Percentiles rank a stretch among this genome's conserved stretches.
These are phyloP conservation scores for Candida coleopterorum DNA, from an alignment of 805 yeast genomes.

Conservation along the genomic window DNA sequence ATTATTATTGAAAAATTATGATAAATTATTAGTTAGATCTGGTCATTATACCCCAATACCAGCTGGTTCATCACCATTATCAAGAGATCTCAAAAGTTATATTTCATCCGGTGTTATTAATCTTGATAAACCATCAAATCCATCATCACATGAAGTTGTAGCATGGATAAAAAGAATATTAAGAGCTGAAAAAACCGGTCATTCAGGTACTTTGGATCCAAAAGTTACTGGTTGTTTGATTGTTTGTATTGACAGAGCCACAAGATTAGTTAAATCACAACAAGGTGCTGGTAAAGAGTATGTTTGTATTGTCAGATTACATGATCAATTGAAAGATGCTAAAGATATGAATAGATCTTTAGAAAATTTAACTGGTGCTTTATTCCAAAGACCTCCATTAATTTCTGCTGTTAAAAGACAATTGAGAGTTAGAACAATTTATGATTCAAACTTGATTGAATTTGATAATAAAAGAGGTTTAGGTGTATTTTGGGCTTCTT, in stretches of 20 bases:
- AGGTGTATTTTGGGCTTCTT: constrained; percentile 99
- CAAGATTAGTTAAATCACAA: constrained; percentile 95
- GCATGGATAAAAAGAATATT: constrained; percentile 98
- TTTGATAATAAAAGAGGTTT: constrained; percentile 95
- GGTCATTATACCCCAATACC: constrained; percentile 98
- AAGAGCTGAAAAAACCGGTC: constrained; percentile 97
- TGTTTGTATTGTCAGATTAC: constrained; percentile 94
- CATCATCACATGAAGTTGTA: constrained; percentile 98
- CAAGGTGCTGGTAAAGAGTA: constrained; percentile 99
- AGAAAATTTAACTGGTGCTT: constrained; percentile 96
- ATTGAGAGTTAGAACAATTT: constrained; percentile 95
- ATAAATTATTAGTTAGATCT: constrained; percentile 88
- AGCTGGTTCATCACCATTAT: constrained; percentile 88
- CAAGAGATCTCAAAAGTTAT: constrained; percentile 88
- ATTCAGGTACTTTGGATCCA: constrained; percentile 98
- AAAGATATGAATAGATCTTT: constrained; percentile 82
- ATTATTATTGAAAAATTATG: constrained; percentile 85
- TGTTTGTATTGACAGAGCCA: constrained; percentile 97
- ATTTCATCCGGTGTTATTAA: constrained; percentile 94
- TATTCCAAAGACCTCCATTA: constrained; percentile 98
- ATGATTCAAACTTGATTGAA: constrained; percentile 92
- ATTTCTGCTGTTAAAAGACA: constrained; percentile 99
- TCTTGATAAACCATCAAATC: constrained; percentile 96
- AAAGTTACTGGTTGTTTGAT: constrained; percentile 98
- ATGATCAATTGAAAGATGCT: constrained; percentile 86